These are phyloP conservation scores for Tetrahymena borealis DNA, from an alignment of 73 alveolate genomes.

Conservation along the genomic window DNA sequence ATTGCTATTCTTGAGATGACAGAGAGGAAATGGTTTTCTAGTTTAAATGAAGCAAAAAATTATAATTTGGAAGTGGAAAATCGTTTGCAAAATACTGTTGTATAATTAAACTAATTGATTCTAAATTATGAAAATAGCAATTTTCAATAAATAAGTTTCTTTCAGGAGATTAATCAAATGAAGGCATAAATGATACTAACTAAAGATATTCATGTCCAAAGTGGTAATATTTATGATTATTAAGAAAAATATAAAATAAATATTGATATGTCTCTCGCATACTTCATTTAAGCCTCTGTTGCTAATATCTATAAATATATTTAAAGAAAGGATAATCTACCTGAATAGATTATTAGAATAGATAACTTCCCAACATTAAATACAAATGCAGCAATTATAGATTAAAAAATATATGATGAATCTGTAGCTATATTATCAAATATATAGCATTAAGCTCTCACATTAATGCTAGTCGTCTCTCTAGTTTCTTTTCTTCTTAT, in stretches of 20 bases:
- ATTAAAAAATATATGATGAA: background rate
- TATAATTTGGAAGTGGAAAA: background rate
- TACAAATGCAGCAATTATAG: background rate
- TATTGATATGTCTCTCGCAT: background rate
- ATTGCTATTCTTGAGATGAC: background rate
- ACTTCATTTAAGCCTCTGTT: background rate
- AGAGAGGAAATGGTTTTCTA: background rate
- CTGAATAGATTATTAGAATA: background rate
- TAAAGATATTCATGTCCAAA: background rate
- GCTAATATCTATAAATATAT: background rate
- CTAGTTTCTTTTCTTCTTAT: background rate
- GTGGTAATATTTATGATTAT: background rate
- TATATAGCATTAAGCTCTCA: background rate
- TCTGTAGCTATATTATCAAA: background rate
- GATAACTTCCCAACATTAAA: background rate
- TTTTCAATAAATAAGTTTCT: background rate
- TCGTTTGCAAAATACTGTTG: background rate
- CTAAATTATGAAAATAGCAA: background rate
- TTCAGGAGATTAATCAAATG: background rate
- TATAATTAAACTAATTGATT: background rate
- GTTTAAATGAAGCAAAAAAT: background rate
- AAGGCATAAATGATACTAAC: background rate
- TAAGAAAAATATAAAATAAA: background rate
- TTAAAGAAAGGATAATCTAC: background rate
- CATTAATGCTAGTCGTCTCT: background rate